Conservation (phyloP, 2,329 filamentous ascomycete genomes). For the Trichoderma aggressivum region DNA sequence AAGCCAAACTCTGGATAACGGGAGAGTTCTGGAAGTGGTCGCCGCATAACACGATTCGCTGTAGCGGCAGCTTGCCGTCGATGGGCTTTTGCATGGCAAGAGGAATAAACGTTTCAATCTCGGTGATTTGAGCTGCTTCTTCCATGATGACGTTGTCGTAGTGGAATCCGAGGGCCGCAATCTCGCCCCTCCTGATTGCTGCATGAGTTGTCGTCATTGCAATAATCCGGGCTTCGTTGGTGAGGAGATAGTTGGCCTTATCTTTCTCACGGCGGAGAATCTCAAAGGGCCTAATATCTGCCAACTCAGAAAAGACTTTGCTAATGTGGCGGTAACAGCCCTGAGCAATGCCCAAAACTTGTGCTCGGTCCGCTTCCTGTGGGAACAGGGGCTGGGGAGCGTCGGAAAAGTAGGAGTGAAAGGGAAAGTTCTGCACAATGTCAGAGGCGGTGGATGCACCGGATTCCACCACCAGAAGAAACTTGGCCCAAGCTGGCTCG, state of each 20-base stretch:
- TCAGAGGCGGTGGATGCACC: conserved; percentile 56
- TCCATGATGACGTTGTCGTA: conserved; percentile 99
- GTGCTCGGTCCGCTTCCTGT: conserved; percentile 58
- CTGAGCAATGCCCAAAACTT: conserved; percentile 69
- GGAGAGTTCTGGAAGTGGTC: conserved; percentile 97
- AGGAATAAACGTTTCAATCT: conserved; percentile 95
- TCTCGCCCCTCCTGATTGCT: conserved; percentile 88
- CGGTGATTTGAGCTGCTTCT: conserved; percentile 95
- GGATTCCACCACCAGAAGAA: conserved; percentile 57
- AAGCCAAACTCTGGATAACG: conserved; percentile 89
- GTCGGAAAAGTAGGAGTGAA: conserved; percentile 81
- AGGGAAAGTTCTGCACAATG: conserved; percentile 76
- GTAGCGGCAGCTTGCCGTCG: conserved; percentile 69
- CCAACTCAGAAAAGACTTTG: conserved; percentile 87
- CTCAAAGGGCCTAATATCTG: conserved; percentile 92
- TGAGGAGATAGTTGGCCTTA: conserved; percentile 92
- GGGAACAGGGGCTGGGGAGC: conserved; percentile 85
- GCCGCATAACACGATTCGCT: conserved; percentile 87
- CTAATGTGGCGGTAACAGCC: conserved; percentile 87
- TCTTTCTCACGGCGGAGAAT: conserved; percentile 84
- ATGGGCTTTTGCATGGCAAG: conserved; percentile 83
- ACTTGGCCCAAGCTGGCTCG: conserved; percentile 82
- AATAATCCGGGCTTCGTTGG: conserved; percentile 93
- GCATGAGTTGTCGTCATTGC: conserved; percentile 99
- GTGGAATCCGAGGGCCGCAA: conserved; percentile 86